phyloP scores from a whole-genome alignment of 495 filamentous ascomycete species.

The Neurospora pannonica region DNA sequence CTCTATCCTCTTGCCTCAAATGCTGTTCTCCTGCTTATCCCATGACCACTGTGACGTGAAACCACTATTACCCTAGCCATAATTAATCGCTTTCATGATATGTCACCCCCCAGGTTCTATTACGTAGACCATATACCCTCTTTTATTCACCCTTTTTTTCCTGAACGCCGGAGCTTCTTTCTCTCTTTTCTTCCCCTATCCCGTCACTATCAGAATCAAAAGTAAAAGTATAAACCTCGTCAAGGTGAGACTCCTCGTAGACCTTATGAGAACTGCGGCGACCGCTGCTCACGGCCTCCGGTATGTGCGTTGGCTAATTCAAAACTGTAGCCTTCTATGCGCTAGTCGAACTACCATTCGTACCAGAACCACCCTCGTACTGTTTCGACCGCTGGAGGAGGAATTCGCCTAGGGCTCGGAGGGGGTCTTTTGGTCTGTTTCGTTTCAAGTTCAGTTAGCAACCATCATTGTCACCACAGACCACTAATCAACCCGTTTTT shows the following conservation, averaged over 20 bases:
- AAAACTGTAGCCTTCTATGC: neutral
- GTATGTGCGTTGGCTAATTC: neutral
- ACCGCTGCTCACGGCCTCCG: neutral
- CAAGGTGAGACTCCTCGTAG: neutral
- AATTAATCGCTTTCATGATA: neutral
- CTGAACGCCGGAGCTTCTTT: neutral
- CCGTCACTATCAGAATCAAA: neutral
- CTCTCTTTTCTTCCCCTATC: neutral
- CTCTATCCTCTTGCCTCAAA: neutral
- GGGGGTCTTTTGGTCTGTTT: slow-evolving; percentile 66
- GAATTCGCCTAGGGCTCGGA: slow-evolving; percentile 79
- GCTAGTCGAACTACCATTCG: neutral
- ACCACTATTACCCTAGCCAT: neutral
- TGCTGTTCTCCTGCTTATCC: neutral
- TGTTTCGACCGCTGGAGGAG: slow-evolving; percentile 75
- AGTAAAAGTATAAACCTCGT: neutral
- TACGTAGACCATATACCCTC: neutral
- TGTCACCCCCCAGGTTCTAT: neutral
- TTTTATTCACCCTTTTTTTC: neutral
- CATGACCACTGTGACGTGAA: neutral
- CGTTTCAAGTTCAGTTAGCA: neutral
- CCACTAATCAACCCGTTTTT: neutral
- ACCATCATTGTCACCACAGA: neutral
- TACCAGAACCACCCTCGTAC: slow-evolving; percentile 35
- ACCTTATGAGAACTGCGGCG: neutral